Conservation (phyloP, 495 filamentous ascomycete species). For the Aspergillus homomorphus region DNA sequence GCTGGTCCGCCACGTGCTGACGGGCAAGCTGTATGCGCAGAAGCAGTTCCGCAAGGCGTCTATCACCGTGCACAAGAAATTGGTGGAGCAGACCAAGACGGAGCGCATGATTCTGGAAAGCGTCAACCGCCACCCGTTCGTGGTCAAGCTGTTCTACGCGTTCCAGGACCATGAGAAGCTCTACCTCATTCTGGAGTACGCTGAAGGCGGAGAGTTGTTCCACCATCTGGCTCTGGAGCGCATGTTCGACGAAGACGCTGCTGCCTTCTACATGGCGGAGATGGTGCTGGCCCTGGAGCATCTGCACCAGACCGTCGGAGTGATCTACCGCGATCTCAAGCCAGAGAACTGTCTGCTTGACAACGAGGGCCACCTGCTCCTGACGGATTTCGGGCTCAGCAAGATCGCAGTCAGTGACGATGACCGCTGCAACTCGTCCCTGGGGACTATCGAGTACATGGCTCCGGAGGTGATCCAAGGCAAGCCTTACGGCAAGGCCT, state of each 20-base stretch:
- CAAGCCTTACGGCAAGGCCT: slow-evolving; percentile 79
- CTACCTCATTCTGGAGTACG: slow-evolving; percentile 96
- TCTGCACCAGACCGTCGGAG: slow-evolving; percentile 84
- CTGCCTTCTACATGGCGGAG: slow-evolving; percentile 97
- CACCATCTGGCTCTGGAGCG: slow-evolving; percentile 81
- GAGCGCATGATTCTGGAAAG: slow-evolving; percentile 92
- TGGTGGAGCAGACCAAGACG: slow-evolving; percentile 95
- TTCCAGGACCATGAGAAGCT: slow-evolving; percentile 98
- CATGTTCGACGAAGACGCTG: slow-evolving; percentile 85
- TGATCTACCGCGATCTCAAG: slow-evolving; percentile 95
- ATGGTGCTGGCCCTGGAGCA: slow-evolving; percentile 92
- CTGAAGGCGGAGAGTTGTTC: slow-evolving; percentile 95
- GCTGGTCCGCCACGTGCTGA: slow-evolving; percentile 81
- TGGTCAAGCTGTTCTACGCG: slow-evolving; percentile 96
- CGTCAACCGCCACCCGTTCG: slow-evolving; percentile 92
- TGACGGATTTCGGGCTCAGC: slow-evolving; percentile 95
- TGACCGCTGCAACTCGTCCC: slow-evolving; percentile 71
- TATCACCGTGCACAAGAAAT: slow-evolving; percentile 83
- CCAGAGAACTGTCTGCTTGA: slow-evolving; percentile 97
- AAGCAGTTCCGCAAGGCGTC: slow-evolving; percentile 98
- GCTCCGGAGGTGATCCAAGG: slow-evolving; percentile 89
- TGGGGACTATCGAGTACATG: slow-evolving; percentile 98
- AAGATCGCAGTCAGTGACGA: slow-evolving; percentile 87
- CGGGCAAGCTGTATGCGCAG: slow-evolving; percentile 89
- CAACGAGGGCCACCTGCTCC: slow-evolving; percentile 81